Evolutionary conservation across 1,139 yeast genomes (phyloP), one percentile per base, ranked within the genome.

Genomic region (Blastobotrys illinoisensis): DNA sequence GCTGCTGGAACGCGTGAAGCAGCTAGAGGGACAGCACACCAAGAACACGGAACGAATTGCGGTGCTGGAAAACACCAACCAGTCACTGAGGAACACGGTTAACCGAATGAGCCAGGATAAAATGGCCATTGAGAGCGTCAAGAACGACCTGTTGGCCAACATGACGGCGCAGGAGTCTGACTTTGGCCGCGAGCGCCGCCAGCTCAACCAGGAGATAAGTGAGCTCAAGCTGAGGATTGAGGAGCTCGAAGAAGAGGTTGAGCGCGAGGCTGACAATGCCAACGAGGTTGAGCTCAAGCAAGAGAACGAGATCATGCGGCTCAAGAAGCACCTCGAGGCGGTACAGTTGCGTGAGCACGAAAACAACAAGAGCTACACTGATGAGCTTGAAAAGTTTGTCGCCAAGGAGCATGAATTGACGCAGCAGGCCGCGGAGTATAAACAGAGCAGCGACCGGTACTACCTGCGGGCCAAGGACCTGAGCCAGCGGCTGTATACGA

Each of bases 111-210:
- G 62, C 14, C 49, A 66, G 9, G 60, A 62, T 23, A 68, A 66
- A 21, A 60, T 65, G 3, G 61, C 62, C 6, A 54, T 59, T 32
- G 59, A 59, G 54, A 58, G 61, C 2, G 78, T 83, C 76, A 86
- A 85, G 63, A 74, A 77, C 32, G 90, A 86, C 62, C 71, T 86
- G 24, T 68, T 84, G 44, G 87, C 85, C 7, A 86, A 86, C 62
- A 76, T 86, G 80, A 71, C 84, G 0, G 77, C 83, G 23, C 79
- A 85, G 58, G 91, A 86, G 60, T 65, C 69, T 3, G 89, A 85
- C 53, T 79, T 79, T 59, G 71, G 76, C 1, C 74, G 74, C 40
- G 91, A 85, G 63, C 72, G 85, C 3, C 74, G 75, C 47, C 61
- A 69, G 2, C 74, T 80, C 43, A 79, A 77, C 55, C 73, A 73